These are phyloP conservation scores for Huiozyma naganishii DNA, from an alignment of 805 yeast species.

Conservation along the genomic window DNA sequence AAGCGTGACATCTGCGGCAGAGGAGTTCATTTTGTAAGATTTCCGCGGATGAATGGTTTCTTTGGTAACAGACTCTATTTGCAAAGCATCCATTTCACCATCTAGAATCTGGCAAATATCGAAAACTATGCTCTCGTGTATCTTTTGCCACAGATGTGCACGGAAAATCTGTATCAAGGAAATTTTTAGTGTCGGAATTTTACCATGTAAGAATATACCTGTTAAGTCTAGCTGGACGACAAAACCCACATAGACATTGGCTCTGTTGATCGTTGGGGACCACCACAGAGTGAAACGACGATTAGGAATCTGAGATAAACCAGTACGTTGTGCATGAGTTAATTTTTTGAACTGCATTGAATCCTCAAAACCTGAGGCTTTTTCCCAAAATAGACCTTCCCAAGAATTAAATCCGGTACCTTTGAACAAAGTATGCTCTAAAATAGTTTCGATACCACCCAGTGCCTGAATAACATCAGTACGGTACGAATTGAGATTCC, in stretches of 20 bases:
- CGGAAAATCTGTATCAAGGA: constrained; percentile 93
- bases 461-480: constrained; percentile 94
- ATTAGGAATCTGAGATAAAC: constrained; percentile 94
- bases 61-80: constrained; percentile 77
- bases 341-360: constrained; percentile 87
- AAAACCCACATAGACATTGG: constrained; percentile 96
- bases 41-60: constrained; percentile 94
- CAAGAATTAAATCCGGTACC: constrained; percentile 97
- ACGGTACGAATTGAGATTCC: constrained; percentile 88
- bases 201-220: constrained; percentile 94
- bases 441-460: constrained; percentile 93
- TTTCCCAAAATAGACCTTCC: constrained; percentile 99
- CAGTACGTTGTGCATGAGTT: constrained; percentile 96
- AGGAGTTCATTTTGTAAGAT: constrained; percentile 93
- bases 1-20: constrained; percentile 82
- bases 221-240: constrained; percentile 91
- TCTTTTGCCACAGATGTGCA: constrained; percentile 98
- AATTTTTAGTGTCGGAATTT: constrained; percentile 92
- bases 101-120: constrained; percentile 90
- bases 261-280: constrained; percentile 98
- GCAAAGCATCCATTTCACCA: constrained; percentile 70
- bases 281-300: constrained; percentile 97
- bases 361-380: constrained; percentile 94
- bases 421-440: constrained; percentile 88
- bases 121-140: constrained; percentile 89